Conservation (phyloP, 2,329 filamentous ascomycete species). For the Colletotrichum acutatum region DNA sequence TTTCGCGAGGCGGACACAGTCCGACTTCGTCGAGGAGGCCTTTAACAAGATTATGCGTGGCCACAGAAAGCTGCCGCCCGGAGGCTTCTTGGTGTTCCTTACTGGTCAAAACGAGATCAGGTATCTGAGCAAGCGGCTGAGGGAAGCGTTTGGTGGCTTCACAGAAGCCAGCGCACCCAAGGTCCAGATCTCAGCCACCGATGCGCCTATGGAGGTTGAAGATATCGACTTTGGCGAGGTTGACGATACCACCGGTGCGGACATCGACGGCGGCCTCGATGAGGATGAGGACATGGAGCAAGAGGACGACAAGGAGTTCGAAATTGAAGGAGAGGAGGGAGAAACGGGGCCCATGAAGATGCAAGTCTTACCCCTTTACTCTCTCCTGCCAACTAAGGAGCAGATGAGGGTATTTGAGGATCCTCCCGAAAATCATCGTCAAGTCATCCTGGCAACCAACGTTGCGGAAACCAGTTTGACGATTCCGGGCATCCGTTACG, state of each 20-base stretch:
- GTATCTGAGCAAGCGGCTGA: slow-evolving; percentile 82
- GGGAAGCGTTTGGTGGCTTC: slow-evolving; percentile 71
- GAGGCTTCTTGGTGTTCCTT: slow-evolving; percentile 92
- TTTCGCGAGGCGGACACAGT: slow-evolving; percentile 83
- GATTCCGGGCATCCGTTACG: slow-evolving; percentile 93
- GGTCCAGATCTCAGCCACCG: slow-evolving; percentile 79
- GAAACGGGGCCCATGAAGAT: slow-evolving; percentile 71
- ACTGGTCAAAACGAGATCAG: slow-evolving; percentile 94
- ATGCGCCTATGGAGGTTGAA: slow-evolving; percentile 84
- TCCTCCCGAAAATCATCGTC: slow-evolving; percentile 82
- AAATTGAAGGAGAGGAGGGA: slow-evolving; percentile 74
- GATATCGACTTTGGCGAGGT: slow-evolving; percentile 84
- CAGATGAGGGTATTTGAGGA: slow-evolving; percentile 91
- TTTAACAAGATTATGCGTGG: slow-evolving; percentile 89
- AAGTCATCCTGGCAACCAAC: slow-evolving; percentile 94
- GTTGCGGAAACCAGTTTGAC: slow-evolving; percentile 97
- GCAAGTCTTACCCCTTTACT: slow-evolving; percentile 94
- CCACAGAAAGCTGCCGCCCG: slow-evolving; percentile 88
- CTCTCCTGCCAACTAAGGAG: slow-evolving; percentile 87
- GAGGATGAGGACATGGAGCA: slow-evolving; percentile 64
- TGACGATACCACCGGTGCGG: slow-evolving; percentile 71
- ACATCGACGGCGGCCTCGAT: slow-evolving; percentile 69
- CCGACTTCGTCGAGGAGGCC: slow-evolving; percentile 91
- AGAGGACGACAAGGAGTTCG: slow-evolving; percentile 73
- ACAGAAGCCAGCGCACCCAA: slow-evolving; percentile 69